Conservation (phyloP, 176 grass and related monocot genomes). For the Pontederia paniculata region DNA sequence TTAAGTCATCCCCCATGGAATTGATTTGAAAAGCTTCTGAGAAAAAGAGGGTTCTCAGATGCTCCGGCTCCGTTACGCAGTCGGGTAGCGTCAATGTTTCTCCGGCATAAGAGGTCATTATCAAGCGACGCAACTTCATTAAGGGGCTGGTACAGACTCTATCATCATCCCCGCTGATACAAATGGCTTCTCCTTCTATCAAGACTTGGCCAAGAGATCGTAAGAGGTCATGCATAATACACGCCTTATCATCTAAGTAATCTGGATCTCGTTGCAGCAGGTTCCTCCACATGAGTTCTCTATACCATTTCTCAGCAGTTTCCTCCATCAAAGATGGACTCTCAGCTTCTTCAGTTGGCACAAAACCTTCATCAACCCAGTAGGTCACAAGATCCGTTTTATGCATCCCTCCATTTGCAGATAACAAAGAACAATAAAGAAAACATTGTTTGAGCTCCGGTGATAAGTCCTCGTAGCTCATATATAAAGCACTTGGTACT, state of each 20-base stretch:
- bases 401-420: neutral
- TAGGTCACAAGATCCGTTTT: neutral
- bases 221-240: slow-evolving; percentile 29
- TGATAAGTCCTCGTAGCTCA: slow-evolving; percentile 40
- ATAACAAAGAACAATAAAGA: slow-evolving; percentile 19
- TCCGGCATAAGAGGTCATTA: neutral
- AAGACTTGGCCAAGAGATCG: slow-evolving; percentile 22
- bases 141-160: neutral
- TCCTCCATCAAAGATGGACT: slow-evolving; percentile 34
- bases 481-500: slow-evolving; percentile 20
- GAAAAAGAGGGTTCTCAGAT: slow-evolving; percentile 47
- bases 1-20: no score
- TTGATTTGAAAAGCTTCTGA: slow-evolving; percentile 40
- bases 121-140: neutral
- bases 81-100: neutral
- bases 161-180: neutral
- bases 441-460: no score
- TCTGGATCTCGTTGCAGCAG: slow-evolving; percentile 27
- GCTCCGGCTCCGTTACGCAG: neutral
- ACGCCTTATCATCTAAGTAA: rapidly evolving
- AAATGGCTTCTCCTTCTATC: slow-evolving; percentile 5
- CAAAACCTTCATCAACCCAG: slow-evolving; percentile 34
- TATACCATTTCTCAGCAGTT: slow-evolving; percentile 26
- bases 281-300: slow-evolving; percentile 22
- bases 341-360: neutral